Percentiles rank a stretch among this genome's conserved stretches.
Conservation (phyloP, 2,329 filamentous ascomycete species). For the Colletotrichum sp. region DNA sequence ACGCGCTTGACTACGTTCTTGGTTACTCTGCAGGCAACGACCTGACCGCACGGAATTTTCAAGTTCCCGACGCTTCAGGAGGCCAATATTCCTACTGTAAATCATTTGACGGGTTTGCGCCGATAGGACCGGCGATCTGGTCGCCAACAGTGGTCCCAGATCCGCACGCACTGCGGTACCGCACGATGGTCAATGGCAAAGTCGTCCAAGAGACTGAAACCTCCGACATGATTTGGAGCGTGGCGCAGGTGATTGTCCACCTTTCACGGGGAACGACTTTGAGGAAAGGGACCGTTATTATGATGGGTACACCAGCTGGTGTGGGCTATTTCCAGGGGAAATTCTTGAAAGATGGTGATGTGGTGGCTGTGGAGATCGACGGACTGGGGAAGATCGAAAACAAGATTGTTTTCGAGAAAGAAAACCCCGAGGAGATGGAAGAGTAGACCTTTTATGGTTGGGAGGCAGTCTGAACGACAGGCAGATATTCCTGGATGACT, state of each 20-base stretch:
- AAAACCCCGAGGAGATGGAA: background rate
- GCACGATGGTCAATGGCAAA: conserved; percentile 48
- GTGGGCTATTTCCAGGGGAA: conserved; percentile 36
- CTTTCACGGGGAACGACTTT: conserved; percentile 50
- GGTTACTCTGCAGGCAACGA: conserved; percentile 63
- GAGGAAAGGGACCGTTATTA: conserved; percentile 48
- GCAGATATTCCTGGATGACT: background rate
- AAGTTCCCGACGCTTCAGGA: conserved; percentile 43
- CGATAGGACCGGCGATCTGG: conserved; percentile 48
- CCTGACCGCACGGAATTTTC: conserved; percentile 51
- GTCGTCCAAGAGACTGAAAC: conserved; percentile 43
- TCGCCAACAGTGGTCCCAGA: conserved; percentile 28
- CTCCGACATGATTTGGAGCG: conserved; percentile 49
- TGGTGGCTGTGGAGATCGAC: conserved; percentile 32
- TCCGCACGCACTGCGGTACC: conserved; percentile 12
- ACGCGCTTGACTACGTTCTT: conserved; percentile 56
- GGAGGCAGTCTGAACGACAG: background rate
- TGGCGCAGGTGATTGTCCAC: conserved; percentile 45
- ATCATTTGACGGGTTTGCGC: conserved; percentile 54
- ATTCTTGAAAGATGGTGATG: conserved; percentile 38
- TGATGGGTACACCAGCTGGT: conserved; percentile 53
- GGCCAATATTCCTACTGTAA: conserved; percentile 58
- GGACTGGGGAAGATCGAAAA: conserved; percentile 33
- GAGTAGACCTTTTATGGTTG: background rate
- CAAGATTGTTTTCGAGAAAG: conserved; percentile 32